Conservation (phyloP, 2,329 filamentous ascomycete genomes). For the Pyrenophora graminea region DNA sequence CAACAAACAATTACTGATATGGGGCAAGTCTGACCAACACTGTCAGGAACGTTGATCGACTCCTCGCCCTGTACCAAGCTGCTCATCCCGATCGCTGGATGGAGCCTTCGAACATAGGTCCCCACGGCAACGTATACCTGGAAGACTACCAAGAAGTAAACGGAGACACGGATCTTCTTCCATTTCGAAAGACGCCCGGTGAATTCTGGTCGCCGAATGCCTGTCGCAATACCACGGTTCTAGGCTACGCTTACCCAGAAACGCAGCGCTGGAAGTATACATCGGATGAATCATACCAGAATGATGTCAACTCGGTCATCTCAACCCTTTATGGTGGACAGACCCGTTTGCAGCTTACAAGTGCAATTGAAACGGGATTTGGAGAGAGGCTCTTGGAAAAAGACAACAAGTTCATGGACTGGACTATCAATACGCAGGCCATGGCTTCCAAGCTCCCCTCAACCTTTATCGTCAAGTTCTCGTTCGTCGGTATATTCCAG, state of each 20-base stretch:
- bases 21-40: neutral
- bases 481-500: conserved; percentile 21
- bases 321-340: conserved; percentile 27
- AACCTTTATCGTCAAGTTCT: conserved; percentile 31
- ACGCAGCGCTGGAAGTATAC: conserved; percentile 33
- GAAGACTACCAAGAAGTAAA: conserved; percentile 49
- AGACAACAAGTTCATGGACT: conserved; percentile 29
- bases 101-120: conserved; percentile 47
- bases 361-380: neutral
- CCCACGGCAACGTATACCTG: conserved; percentile 46
- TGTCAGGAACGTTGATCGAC: conserved; percentile 41
- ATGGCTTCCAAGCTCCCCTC: conserved; percentile 11
- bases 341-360: conserved; percentile 5
- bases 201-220: conserved; percentile 40
- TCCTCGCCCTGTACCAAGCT: conserved; percentile 75
- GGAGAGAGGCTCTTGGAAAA: neutral
- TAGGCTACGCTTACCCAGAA: conserved; percentile 45
- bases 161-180: conserved; percentile 50
- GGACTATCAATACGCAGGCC: conserved; percentile 28
- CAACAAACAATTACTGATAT: neutral
- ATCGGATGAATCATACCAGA: conserved; percentile 16
- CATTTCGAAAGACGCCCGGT: conserved; percentile 31
- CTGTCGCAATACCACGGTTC: conserved; percentile 24
- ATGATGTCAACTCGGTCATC: conserved; percentile 20
- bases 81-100: conserved; percentile 71